These are phyloP conservation scores for Vairimorpha ceranae DNA, from an alignment of 371 early-diverging fungal genomes.

Conservation along the genomic window DNA sequence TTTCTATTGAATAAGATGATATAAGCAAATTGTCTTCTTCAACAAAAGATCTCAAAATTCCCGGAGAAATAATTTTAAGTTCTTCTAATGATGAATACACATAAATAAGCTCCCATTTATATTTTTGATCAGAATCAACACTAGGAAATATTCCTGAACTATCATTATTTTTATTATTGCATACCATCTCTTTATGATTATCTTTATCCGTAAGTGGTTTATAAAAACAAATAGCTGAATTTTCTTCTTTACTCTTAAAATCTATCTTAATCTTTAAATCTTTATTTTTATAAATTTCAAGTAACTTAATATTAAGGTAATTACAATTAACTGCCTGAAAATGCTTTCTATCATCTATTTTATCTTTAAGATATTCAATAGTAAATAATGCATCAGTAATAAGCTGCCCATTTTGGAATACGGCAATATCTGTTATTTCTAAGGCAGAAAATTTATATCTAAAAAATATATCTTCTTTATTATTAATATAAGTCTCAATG, in stretches of 20 bases:
- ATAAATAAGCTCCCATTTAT: slow-evolving; percentile 57
- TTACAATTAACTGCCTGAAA: background rate
- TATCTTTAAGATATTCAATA: slow-evolving; percentile 7
- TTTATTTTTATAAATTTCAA: background rate
- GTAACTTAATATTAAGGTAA: slow-evolving; percentile 19
- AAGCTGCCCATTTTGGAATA: background rate
- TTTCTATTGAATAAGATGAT: slow-evolving; percentile 46
- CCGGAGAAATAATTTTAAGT: slow-evolving; percentile 49
- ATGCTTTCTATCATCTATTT: background rate
- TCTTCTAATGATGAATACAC: slow-evolving; percentile 48
- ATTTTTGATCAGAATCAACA: background rate
- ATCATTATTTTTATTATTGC: slow-evolving; percentile 2
- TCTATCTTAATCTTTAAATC: slow-evolving; percentile 36
- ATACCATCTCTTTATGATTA: slow-evolving; percentile 45
- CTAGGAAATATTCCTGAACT: slow-evolving; percentile 39
- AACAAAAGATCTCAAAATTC: slow-evolving; percentile 44
- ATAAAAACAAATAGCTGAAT: slow-evolving; percentile 38
- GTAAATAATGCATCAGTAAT: background rate
- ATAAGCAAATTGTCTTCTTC: slow-evolving; percentile 54
- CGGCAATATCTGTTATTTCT: slow-evolving; percentile 5
- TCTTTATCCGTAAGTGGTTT: slow-evolving; percentile 29
- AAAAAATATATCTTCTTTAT: background rate
- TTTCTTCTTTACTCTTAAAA: slow-evolving; percentile 4
- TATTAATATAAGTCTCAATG: slow-evolving; percentile 35
- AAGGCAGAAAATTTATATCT: slow-evolving; percentile 2